phyloP scores from a whole-genome alignment of 176 grass and related monocot genomes.

The Typha latifolia region DNA sequence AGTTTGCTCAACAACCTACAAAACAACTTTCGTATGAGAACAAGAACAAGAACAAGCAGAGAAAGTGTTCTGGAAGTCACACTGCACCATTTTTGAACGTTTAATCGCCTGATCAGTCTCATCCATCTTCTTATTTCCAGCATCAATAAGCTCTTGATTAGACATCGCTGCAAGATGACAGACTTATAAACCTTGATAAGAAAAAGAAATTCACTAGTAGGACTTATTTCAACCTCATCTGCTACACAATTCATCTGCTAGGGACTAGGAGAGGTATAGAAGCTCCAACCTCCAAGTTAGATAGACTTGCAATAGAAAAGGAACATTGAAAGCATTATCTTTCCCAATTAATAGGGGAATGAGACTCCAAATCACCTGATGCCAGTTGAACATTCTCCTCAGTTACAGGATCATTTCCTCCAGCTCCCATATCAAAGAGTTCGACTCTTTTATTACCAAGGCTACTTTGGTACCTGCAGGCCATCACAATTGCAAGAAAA shows the following conservation, averaged over 20 bases:
- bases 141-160: slow-evolving; percentile 80
- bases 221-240: background rate
- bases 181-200: background rate
- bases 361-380: slow-evolving; percentile 40
- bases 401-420: slow-evolving; percentile 45
- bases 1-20: slow-evolving; percentile 92
- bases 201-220: background rate
- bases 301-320: no score
- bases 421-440: slow-evolving; percentile 64
- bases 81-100: slow-evolving; percentile 73
- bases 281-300: background rate
- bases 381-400: slow-evolving; percentile 70
- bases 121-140: slow-evolving; percentile 86
- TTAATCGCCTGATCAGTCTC: slow-evolving; percentile 94
- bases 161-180: slow-evolving; percentile 56
- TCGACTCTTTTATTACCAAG: slow-evolving; percentile 98
- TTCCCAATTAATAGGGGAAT: background rate
- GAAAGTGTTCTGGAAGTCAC: background rate
- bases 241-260: background rate
- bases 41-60: background rate
- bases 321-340: no score
- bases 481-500: background rate
- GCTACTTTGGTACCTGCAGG: slow-evolving; percentile 82
- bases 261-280: no score
- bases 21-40: slow-evolving; percentile 18